phyloP scores from a whole-genome alignment of 2,329 filamentous ascomycete species.

The Phaeomoniella chlamydospora region DNA sequence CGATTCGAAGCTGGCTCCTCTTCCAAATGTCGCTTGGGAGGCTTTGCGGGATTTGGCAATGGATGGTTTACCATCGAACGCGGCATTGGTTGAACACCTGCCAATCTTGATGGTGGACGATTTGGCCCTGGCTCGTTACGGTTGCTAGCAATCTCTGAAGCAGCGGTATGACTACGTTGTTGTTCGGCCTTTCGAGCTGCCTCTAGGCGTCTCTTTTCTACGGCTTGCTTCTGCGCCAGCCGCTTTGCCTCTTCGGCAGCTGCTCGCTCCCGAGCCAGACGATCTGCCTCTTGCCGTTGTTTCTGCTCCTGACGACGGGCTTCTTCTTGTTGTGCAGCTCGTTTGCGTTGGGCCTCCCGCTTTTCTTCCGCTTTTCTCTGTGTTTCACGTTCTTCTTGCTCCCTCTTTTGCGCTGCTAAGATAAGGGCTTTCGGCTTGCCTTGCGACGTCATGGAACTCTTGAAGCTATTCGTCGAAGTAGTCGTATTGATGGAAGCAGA shows the following conservation, averaged over 20 bases:
- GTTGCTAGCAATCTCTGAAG: slow-evolving; percentile 20
- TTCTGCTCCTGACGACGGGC: slow-evolving; percentile 46
- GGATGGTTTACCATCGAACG: slow-evolving; percentile 46
- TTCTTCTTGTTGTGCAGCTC: slow-evolving; percentile 48
- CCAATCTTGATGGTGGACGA: slow-evolving; percentile 33
- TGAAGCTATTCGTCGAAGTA: slow-evolving; percentile 43
- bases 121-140: slow-evolving; percentile 35
- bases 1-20: slow-evolving; percentile 40
- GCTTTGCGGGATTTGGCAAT: slow-evolving; percentile 50
- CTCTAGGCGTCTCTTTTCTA: slow-evolving; percentile 35
- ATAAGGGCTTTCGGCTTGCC: slow-evolving; percentile 58
- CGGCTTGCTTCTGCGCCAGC: slow-evolving; percentile 46
- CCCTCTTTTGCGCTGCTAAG: slow-evolving; percentile 65
- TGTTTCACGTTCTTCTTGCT: slow-evolving; percentile 64
- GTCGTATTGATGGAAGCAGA: slow-evolving; percentile 46
- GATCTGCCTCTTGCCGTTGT: slow-evolving; percentile 42
- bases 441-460: slow-evolving; percentile 47
- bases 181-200: slow-evolving; percentile 29
- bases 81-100: slow-evolving; percentile 37
- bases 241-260: slow-evolving; percentile 49
- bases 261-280: slow-evolving; percentile 28
- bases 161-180: slow-evolving; percentile 24
- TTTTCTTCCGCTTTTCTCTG: slow-evolving; percentile 72
- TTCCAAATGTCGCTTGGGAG: slow-evolving; percentile 61
- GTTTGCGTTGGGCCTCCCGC: slow-evolving; percentile 64